Conservation (phyloP, 805 yeast species). For the Barnettozyma populi region DNA sequence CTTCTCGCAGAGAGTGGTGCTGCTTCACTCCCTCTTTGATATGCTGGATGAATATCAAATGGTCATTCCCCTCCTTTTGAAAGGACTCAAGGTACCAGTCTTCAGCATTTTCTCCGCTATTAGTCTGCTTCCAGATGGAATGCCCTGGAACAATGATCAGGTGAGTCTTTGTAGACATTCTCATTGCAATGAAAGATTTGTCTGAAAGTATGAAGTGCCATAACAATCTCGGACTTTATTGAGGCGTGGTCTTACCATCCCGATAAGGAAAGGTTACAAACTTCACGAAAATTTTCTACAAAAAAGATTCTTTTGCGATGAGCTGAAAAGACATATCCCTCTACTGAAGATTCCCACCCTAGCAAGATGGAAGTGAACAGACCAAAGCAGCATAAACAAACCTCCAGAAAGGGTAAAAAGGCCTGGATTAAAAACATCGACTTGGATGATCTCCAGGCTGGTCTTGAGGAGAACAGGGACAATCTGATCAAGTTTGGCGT, state of each 20-base stretch:
- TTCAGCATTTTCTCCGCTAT: slow-evolving; percentile 38
- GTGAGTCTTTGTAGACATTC: slow-evolving; percentile 2
- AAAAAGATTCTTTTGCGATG: slow-evolving; percentile 4
- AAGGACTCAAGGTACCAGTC: slow-evolving; percentile 70
- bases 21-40: slow-evolving; percentile 39
- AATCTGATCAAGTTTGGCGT: slow-evolving; percentile 49
- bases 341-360: background rate
- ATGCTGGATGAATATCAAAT: slow-evolving; percentile 59
- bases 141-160: slow-evolving; percentile 58
- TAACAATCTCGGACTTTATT: too few relatives aligned
- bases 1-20: slow-evolving; percentile 25
- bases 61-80: slow-evolving; percentile 67
- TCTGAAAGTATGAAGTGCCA: background rate
- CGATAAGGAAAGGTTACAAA: background rate
- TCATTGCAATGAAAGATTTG: background rate
- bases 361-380: slow-evolving; percentile 34
- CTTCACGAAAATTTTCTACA: slow-evolving; percentile 1
- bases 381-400: slow-evolving; percentile 59
- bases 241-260: background rate
- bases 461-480: slow-evolving; percentile 65
- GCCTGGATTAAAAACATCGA: slow-evolving; percentile 94
- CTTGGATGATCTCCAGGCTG: slow-evolving; percentile 67
- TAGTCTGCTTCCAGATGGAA: slow-evolving; percentile 48
- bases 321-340: background rate
- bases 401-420: slow-evolving; percentile 87